phyloP scores from a whole-genome alignment of 208 protist genomes.

The Acanthamoeba healyi region DNA sequence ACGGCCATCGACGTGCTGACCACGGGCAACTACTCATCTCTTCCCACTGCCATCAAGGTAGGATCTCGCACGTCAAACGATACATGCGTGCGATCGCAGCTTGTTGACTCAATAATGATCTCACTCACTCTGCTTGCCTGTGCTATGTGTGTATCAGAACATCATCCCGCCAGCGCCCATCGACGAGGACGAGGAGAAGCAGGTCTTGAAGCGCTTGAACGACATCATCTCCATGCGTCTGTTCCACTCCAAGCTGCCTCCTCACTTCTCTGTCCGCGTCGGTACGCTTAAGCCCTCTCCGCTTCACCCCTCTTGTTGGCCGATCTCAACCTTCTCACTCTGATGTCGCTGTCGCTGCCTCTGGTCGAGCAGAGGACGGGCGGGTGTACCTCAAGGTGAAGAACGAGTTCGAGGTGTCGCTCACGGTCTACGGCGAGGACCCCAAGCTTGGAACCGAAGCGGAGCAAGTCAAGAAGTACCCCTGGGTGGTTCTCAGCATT shows the following conservation, averaged over 20 bases:
- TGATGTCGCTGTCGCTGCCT: neutral
- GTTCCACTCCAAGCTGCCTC: slow-evolving; percentile 73
- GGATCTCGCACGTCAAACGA: too few relatives aligned
- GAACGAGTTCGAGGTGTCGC: slow-evolving; percentile 73
- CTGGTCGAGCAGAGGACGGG: slow-evolving; percentile 55
- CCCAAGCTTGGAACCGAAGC: slow-evolving; percentile 5
- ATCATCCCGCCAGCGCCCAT: slow-evolving; percentile 72
- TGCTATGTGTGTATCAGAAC: slow-evolving; percentile 49
- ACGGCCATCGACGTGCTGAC: slow-evolving; percentile 81
- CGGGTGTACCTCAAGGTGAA: slow-evolving; percentile 72
- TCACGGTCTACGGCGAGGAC: slow-evolving; percentile 77
- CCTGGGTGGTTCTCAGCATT: slow-evolving; percentile 77
- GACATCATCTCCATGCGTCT: slow-evolving; percentile 73
- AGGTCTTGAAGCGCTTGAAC: slow-evolving; percentile 54
- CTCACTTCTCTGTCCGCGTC: slow-evolving; percentile 78
- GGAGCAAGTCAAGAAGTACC: slow-evolving; percentile 53
- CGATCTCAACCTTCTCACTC: too few relatives aligned
- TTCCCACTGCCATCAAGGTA: slow-evolving; percentile 78
- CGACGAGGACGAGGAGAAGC: slow-evolving; percentile 58
- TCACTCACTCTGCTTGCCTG: too few relatives aligned
- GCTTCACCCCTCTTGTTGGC: neutral
- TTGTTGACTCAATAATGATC: too few relatives aligned
- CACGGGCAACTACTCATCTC: slow-evolving; percentile 73
- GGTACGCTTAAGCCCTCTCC: slow-evolving; percentile 65
- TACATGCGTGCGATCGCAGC: too few relatives aligned